Evolutionary conservation across 1,139 yeast genomes (phyloP), one percentile per base, ranked within the genome.

Genomic region (Casaregolazyma lundiana): DNA sequence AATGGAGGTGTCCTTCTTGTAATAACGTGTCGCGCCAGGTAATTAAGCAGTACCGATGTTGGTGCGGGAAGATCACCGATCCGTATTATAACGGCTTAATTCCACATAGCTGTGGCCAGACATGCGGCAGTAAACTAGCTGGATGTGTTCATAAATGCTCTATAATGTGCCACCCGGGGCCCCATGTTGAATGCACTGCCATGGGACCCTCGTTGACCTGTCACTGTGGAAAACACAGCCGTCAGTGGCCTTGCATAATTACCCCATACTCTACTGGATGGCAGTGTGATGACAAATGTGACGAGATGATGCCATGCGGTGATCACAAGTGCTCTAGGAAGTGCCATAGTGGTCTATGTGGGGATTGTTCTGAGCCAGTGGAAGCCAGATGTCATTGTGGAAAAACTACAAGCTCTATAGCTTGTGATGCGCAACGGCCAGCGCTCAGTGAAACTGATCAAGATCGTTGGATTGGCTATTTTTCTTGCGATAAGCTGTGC

Each of bases 1-100:
- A 72, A 38, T 89, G 97, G 97, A 74, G 90, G 58, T 89, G 97
- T 63, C 97, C 97, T 0, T 78, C 89, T 15, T 89, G 97, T 65
- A 86, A 83, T 57, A 67, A 71, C 9, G 75, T 72, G 29, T 75
- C 75, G 44, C 64, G 63, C 13, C 71, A 69, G 49, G 69, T 81
- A 3, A 94, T 94, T 0, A 65, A 69, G 30, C 71, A 72, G 42
- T 84, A 84, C 62, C 78, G 84, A 0, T 89, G 97, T 62, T 89
- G 97, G 97, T 89, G 97, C 70, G 90, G 92, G 1, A 83, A 85
- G 58, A 77, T 76, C 2, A 68, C 77, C 16, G 78, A 85, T 53
- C 97, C 97, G 0, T 70, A 66, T 15, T 67, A 73, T 3, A 81
- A 83, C 56, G 69, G 75, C 11, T 66, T 81, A 47, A 68, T 77